Conservation (phyloP, 306 rosid genomes). For the Senna siamea region DNA sequence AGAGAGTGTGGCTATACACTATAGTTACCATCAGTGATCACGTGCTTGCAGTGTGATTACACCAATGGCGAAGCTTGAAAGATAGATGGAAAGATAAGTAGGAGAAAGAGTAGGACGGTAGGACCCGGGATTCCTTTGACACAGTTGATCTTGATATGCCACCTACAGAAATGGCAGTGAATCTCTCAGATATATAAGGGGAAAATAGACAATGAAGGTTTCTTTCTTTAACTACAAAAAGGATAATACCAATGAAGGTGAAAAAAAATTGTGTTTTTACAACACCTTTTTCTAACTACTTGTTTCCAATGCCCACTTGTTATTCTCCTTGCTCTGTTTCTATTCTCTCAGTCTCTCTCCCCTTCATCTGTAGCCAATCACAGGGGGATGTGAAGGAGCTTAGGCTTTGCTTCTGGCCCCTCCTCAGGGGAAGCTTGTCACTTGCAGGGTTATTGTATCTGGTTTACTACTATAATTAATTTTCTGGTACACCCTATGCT, state of each 20-base stretch:
- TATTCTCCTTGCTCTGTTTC: slow-evolving; percentile 14
- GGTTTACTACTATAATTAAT: background rate
- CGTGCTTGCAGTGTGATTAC: slow-evolving; percentile 46
- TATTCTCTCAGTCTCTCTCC: slow-evolving; percentile 8
- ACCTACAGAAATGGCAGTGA: slow-evolving; percentile 40
- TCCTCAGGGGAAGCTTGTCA: slow-evolving; percentile 12
- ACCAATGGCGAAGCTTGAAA: slow-evolving; percentile 42
- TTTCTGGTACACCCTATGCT: background rate
- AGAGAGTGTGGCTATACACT: slow-evolving; percentile 47
- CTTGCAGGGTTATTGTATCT: slow-evolving; percentile 11
- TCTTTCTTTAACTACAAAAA: background rate
- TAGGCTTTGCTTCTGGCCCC: slow-evolving; percentile 38
- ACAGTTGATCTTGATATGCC: slow-evolving; percentile 42
- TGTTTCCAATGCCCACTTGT: slow-evolving; percentile 5
- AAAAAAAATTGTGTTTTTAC: background rate
- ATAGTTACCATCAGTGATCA: slow-evolving; percentile 40
- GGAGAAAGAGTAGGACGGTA: background rate
- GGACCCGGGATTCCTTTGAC: slow-evolving; percentile 34
- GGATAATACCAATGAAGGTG: background rate
- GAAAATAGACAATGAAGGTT: slow-evolving; percentile 10
- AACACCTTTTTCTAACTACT: background rate
- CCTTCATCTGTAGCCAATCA: slow-evolving; percentile 47
- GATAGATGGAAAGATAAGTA: background rate
- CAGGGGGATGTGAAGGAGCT: slow-evolving; percentile 42
- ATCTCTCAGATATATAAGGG: background rate